phyloP scores from a whole-genome alignment of 2,329 filamentous ascomycete species.

The Alternaria viburni region DNA sequence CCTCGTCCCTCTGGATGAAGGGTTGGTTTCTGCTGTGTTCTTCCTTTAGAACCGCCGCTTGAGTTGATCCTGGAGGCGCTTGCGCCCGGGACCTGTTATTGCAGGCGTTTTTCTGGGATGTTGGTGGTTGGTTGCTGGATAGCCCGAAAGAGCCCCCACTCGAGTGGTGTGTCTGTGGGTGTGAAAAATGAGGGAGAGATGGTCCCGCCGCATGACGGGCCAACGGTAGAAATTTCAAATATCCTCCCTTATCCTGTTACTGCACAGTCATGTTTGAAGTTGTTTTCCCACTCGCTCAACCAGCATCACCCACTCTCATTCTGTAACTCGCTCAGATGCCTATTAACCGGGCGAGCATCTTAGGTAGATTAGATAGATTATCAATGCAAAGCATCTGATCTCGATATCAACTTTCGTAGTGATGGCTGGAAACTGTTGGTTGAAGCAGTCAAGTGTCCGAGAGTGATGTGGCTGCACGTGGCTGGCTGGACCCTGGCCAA shows the following conservation, averaged over 20 bases:
- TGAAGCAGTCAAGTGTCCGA: too few species aligned
- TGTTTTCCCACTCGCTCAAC: slow-evolving; percentile 19
- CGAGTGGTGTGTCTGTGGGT: slow-evolving; percentile 19
- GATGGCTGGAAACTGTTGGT: too few species aligned
- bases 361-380: slow-evolving; percentile 20
- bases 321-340: slow-evolving; percentile 12
- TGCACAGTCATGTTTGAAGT: slow-evolving; percentile 9
- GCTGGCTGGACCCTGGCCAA: slow-evolving; percentile 16
- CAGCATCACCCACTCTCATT: slow-evolving; percentile 21
- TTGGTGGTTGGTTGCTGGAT: slow-evolving; percentile 18
- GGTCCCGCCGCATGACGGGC: slow-evolving; percentile 18
- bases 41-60: slow-evolving; percentile 33
- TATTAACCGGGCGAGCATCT: slow-evolving; percentile 17
- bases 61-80: slow-evolving; percentile 43
- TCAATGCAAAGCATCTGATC: slow-evolving; percentile 11
- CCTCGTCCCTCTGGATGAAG: slow-evolving; percentile 49
- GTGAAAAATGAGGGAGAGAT: slow-evolving; percentile 27
- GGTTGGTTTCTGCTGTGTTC: slow-evolving; percentile 47
- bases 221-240: slow-evolving; percentile 33
- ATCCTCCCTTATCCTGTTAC: slow-evolving; percentile 22
- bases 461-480: slow-evolving; percentile 19
- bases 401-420: too few species aligned
- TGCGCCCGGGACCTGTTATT: slow-evolving; percentile 33
- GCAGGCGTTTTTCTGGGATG: slow-evolving; percentile 17
- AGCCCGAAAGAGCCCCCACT: slow-evolving; percentile 12